These are phyloP conservation scores for Coniochaeta hoffmannii DNA, from an alignment of 2,329 filamentous ascomycete genomes.

Conservation along the genomic window DNA sequence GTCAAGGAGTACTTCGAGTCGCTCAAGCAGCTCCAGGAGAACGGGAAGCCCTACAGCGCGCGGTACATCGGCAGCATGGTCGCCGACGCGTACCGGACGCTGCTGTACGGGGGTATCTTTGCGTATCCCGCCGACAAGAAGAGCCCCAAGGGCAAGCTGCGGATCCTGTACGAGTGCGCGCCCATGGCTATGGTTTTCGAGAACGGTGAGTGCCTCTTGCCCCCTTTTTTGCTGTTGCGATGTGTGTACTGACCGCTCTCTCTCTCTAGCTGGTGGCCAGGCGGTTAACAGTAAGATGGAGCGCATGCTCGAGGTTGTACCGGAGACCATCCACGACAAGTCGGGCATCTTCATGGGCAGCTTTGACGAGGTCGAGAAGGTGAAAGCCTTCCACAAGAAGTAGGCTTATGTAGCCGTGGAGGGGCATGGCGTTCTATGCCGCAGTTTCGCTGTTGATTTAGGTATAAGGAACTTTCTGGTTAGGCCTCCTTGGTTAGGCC, in stretches of 20 bases:
- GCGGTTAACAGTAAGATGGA: slow-evolving; percentile 87
- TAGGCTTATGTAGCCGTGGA: background rate
- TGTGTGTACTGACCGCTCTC: background rate
- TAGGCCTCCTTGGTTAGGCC: background rate
- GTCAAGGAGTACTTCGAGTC: slow-evolving; percentile 84
- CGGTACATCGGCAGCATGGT: slow-evolving; percentile 98
- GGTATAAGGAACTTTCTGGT: background rate
- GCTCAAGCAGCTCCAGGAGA: slow-evolving; percentile 65
- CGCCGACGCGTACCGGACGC: slow-evolving; percentile 90
- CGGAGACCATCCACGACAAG: slow-evolving; percentile 89
- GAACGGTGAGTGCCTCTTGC: slow-evolving; percentile 60
- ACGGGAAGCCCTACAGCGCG: slow-evolving; percentile 83
- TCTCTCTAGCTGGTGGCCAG: slow-evolving; percentile 69
- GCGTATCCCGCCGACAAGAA: slow-evolving; percentile 98
- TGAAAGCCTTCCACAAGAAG: slow-evolving; percentile 70
- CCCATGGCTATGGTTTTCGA: slow-evolving; percentile 99
- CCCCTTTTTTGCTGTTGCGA: background rate
- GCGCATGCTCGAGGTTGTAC: slow-evolving; percentile 81
- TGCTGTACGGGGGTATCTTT: slow-evolving; percentile 94
- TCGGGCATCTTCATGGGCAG: slow-evolving; percentile 96
- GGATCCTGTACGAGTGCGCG: slow-evolving; percentile 96
- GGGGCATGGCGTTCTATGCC: background rate
- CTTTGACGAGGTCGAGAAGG: slow-evolving; percentile 91
- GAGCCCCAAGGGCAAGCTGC: slow-evolving; percentile 94
- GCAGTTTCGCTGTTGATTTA: background rate